A percentile compares a stretch with the other conserved stretches of the same genome.
These are phyloP conservation scores for Nemania serpens DNA, from an alignment of 2,329 filamentous ascomycete species.

Conservation along the genomic window DNA sequence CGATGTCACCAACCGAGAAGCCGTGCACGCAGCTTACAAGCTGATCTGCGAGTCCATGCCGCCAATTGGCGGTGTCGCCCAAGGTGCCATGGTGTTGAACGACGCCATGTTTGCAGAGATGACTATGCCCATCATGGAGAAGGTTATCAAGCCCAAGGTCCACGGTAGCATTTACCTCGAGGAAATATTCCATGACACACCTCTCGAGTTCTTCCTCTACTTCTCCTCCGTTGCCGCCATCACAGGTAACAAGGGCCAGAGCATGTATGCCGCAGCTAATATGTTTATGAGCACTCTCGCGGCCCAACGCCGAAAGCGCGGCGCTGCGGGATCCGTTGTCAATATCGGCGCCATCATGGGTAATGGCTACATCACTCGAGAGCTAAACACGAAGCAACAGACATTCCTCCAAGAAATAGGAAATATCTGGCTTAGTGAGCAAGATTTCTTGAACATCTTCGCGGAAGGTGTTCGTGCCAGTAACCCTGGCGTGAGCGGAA, in stretches of 20 bases:
- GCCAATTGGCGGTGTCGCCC: slow-evolving; percentile 47
- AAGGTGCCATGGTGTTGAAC: slow-evolving; percentile 51
- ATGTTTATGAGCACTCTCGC: slow-evolving; percentile 16
- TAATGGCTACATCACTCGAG: slow-evolving; percentile 12
- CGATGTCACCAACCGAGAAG: slow-evolving; percentile 32
- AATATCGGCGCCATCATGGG: slow-evolving; percentile 21
- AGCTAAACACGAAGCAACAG: no score
- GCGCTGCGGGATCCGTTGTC: slow-evolving; percentile 18
- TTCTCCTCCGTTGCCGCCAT: slow-evolving; percentile 10
- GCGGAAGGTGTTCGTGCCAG: no score
- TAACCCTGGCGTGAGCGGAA: no score
- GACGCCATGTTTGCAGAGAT: slow-evolving; percentile 42
- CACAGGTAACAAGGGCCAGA: slow-evolving; percentile 15
- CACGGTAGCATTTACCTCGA: slow-evolving; percentile 43
- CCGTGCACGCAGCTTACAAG: slow-evolving; percentile 18
- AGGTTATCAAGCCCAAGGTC: slow-evolving; percentile 45
- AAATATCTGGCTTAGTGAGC: slow-evolving; percentile 33
- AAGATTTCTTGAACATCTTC: slow-evolving; percentile 38
- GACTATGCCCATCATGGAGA: slow-evolving; percentile 39
- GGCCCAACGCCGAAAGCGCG: slow-evolving; percentile 11
- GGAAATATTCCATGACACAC: slow-evolving; percentile 35
- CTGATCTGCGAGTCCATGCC: slow-evolving; percentile 36
- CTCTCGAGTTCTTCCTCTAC: slow-evolving; percentile 35
- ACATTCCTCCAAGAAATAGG: background rate
- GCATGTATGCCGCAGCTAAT: slow-evolving; percentile 24